Conservation (phyloP, 2,329 filamentous ascomycete genomes). For the Pestalotiopsis sp. region DNA sequence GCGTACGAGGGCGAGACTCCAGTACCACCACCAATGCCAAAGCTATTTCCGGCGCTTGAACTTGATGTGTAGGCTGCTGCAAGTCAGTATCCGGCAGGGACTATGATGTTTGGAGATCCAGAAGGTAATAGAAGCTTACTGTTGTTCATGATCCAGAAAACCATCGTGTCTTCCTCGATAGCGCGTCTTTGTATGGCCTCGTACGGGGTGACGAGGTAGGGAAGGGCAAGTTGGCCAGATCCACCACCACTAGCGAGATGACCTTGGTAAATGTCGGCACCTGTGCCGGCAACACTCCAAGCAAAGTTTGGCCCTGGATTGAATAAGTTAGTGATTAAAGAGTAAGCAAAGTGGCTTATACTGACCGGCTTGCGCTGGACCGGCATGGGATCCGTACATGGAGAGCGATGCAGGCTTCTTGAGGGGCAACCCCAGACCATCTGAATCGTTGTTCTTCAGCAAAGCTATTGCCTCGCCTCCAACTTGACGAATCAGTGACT, state of each 20-base stretch:
- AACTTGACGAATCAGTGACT: slow-evolving; percentile 15
- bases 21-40: slow-evolving; percentile 12
- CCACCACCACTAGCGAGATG: slow-evolving; percentile 57
- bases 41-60: background rate
- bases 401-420: slow-evolving; percentile 44
- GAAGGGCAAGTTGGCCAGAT: slow-evolving; percentile 50
- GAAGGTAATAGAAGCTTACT: slow-evolving; percentile 10
- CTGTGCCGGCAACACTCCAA: slow-evolving; percentile 12
- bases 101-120: background rate
- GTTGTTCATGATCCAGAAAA: slow-evolving; percentile 50
- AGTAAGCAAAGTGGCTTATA: background rate
- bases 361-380: slow-evolving; percentile 57
- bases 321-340: background rate
- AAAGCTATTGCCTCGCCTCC: slow-evolving; percentile 58
- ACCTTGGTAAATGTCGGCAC: slow-evolving; percentile 16
- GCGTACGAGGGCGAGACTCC: slow-evolving; percentile 15
- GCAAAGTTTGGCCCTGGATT: slow-evolving; percentile 35
- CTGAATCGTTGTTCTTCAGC: slow-evolving; percentile 58
- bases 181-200: slow-evolving; percentile 50
- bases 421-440: slow-evolving; percentile 56
- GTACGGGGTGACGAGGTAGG: slow-evolving; percentile 56
- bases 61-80: background rate
- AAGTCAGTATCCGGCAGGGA: too few species aligned
- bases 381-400: slow-evolving; percentile 58
- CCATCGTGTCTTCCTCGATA: slow-evolving; percentile 36